Evolutionary conservation across 1,284 basidiomycete genomes (phyloP), one percentile per base, ranked within the genome.

Genomic region (Cutaneotrichosporon arboriforme): DNA sequence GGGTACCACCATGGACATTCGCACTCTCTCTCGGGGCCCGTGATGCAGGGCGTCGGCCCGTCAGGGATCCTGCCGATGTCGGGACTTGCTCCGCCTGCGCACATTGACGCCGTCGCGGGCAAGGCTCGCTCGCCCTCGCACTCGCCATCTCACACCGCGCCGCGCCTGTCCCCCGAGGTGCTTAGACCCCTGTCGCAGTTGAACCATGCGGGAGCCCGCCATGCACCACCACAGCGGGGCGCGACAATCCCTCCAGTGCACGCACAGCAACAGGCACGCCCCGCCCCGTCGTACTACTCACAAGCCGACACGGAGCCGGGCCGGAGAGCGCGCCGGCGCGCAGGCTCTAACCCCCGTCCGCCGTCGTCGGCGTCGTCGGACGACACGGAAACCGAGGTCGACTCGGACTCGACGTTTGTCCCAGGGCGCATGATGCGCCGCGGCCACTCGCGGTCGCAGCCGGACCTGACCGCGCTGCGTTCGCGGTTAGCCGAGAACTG

Each of bases 381-480:
- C 22, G 63, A 58, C 20, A 64, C 67, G 1, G 69, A 72, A 41
- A 66, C 68, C 1, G 66, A 66, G 22, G 63, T 64, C 22, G 68
- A 65, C 57, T 70, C 60, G 43, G 66, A 66, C 57, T 58, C 64
- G 34, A 67, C 65, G 1, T 64, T 65, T 23, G 64, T 65, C 9
- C 66, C 64, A 1, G 59, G 62, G 5, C 56, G 64, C 2, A 44
- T 55, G 18, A 44, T 55, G 18, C 33, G 48, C 12, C 50, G 60
- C 44, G 62, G 63, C 46, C 65, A 68, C 20, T 67, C 67, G 17
- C 53, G 55, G 4, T 70, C 67, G 31, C 71, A 73, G 52, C 71
- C 71, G 1, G 68, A 73, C 50, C 51, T 73, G 34, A 58, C 59
- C 8, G 67, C 61, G 4, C 50, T 73, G 45, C 57, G 68, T 7